phyloP scores from a whole-genome alignment of 2,329 filamentous ascomycete species.

The Penicillium capsulatum region DNA sequence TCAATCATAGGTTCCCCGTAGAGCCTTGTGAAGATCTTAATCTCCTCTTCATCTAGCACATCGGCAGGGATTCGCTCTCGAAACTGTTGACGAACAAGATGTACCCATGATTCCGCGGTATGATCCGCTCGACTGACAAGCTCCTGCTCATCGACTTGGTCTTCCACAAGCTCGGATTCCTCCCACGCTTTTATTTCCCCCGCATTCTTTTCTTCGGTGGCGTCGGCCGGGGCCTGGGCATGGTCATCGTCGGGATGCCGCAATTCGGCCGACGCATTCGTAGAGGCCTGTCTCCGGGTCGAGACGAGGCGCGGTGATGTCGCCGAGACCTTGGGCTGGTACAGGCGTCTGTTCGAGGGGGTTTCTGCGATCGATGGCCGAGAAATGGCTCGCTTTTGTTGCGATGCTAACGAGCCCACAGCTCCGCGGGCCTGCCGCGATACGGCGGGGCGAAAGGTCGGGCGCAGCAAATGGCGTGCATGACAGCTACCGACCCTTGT shows the following conservation, averaged over 20 bases:
- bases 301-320: slow-evolving; percentile 8
- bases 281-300: slow-evolving; percentile 24
- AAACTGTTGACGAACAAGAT: slow-evolving; percentile 68
- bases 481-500: slow-evolving; percentile 27
- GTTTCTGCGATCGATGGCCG: slow-evolving; percentile 7
- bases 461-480: slow-evolving; percentile 26
- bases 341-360: neutral
- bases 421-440: slow-evolving; percentile 27
- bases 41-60: slow-evolving; percentile 66
- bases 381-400: slow-evolving; percentile 13
- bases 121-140: slow-evolving; percentile 31
- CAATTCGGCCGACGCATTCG: slow-evolving; percentile 15
- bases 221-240: slow-evolving; percentile 37
- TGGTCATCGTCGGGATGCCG: slow-evolving; percentile 19
- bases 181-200: slow-evolving; percentile 34
- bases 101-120: slow-evolving; percentile 48
- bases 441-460: too few relatives aligned
- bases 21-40: slow-evolving; percentile 69
- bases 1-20: slow-evolving; percentile 66
- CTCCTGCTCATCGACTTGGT: slow-evolving; percentile 27
- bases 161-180: slow-evolving; percentile 32
- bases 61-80: slow-evolving; percentile 71
- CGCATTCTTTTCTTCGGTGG: slow-evolving; percentile 35
- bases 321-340: neutral
- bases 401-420: slow-evolving; percentile 18